phyloP scores from a whole-genome alignment of 208 protist genomes.

The Trichomonas tenax region DNA sequence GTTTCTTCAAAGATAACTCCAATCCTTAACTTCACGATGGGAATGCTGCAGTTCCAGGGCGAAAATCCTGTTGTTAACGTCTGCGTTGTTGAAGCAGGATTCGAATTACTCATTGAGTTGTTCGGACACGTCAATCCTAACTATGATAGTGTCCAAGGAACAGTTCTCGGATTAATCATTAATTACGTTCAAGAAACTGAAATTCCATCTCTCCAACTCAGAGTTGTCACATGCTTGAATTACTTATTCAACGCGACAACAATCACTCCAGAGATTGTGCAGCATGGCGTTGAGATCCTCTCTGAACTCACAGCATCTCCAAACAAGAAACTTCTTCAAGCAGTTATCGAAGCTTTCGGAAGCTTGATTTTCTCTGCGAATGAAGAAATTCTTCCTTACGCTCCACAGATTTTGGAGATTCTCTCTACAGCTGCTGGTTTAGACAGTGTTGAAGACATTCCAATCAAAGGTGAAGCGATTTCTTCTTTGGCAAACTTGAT shows the following conservation, averaged over 20 bases:
- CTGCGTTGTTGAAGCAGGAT: neutral
- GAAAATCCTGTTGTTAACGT: neutral
- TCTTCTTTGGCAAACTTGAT: neutral
- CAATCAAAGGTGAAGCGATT: neutral
- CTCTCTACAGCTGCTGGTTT: neutral
- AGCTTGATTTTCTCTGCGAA: neutral
- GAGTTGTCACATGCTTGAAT: neutral
- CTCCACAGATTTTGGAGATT: neutral
- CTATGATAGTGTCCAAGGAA: neutral
- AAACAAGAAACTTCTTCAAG: neutral
- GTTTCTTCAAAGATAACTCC: neutral
- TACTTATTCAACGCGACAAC: neutral
- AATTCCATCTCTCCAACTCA: neutral
- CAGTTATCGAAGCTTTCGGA: neutral
- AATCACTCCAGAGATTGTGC: neutral
- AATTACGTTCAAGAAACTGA: neutral
- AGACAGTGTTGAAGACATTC: neutral
- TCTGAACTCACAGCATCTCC: neutral
- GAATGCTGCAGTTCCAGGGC: neutral
- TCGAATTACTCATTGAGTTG: neutral
- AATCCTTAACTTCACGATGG: neutral
- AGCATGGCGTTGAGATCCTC: neutral
- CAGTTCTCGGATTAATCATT: neutral
- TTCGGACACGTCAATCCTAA: neutral
- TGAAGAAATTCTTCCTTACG: neutral